Evolutionary conservation across 2,329 filamentous ascomycete genomes (phyloP).

Genomic region (Ophiosphaerella herpotricha): DNA sequence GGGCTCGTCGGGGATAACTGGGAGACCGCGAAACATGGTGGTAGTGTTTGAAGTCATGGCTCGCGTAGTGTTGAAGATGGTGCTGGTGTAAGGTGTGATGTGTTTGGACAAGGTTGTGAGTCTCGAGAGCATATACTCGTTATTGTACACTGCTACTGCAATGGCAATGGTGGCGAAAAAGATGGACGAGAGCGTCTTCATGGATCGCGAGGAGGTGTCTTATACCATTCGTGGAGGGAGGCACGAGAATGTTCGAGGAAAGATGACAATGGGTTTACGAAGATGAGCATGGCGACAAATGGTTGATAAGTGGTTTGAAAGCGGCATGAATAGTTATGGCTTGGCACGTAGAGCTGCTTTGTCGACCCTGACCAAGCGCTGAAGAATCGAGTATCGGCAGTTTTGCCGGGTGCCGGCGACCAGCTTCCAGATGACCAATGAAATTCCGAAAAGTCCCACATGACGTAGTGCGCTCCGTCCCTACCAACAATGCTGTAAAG

Average conservation of each 20-base stretch:
- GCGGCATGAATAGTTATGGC: conserved; percentile 11
- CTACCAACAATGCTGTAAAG: too few species aligned
- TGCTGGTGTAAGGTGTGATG: conserved; percentile 29
- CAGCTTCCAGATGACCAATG: not conserved
- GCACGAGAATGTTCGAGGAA: conserved; percentile 39
- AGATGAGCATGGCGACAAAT: conserved; percentile 21
- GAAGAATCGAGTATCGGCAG: conserved; percentile 7
- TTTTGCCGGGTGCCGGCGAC: not conserved
- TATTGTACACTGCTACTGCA: conserved; percentile 44
- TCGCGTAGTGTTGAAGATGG: conserved; percentile 26
- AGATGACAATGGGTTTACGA: conserved; percentile 10
- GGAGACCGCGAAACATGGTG: conserved; percentile 52
- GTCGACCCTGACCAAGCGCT: conserved; percentile 26
- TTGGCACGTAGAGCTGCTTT: conserved; percentile 19
- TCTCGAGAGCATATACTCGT: conserved; percentile 49
- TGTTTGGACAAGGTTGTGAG: conserved; percentile 38
- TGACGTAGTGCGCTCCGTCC: not conserved
- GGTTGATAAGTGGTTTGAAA: conserved; percentile 39
- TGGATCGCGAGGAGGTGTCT: conserved; percentile 35
- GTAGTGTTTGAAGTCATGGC: conserved; percentile 37
- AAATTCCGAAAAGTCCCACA: not conserved
- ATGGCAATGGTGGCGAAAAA: conserved; percentile 50
- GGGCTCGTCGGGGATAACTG: conserved; percentile 51
- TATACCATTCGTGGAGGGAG: conserved; percentile 33
- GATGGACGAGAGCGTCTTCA: conserved; percentile 48